Evolutionary conservation across 306 rosid genomes (phyloP), one percentile per base, ranked within the genome.

Genomic region (Psophocarpus tetragonolobus): DNA sequence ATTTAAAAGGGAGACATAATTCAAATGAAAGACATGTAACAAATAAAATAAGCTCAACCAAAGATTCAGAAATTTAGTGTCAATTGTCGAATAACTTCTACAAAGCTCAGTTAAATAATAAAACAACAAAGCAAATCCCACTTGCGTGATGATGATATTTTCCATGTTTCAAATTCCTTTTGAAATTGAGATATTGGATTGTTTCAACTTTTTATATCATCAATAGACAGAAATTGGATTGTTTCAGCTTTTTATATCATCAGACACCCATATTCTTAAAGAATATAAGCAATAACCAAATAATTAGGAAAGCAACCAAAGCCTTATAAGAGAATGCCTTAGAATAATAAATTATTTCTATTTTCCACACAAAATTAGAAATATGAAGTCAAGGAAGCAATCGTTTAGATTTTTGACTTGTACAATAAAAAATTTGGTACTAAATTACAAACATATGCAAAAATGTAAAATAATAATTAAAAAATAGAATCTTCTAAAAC

Each of bases 1-100:
- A n/a, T n/a, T n/a, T n/a, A 35, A 75, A 74, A 75, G 56, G 20
- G 50, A 70, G 18, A 64, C 41, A 77, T n/a, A 72, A 24, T 29
- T 57, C 72, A 53, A 74, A 30, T 38, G 12, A 9, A 47, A 29
- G 23, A 60, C 26, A 68, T 26, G 30, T 12, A 41, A 41, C 1
- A 13, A 64, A 32, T 8, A 44, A 39, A 26, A 13, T 1, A 23
- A 20, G 53, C 36, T 81, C 54, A 32, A 53, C 23, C 75, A 32
- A 5, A 53, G 13, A 82, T 51, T 24, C 3, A 42, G 47, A 56
- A 60, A 62, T 48, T 60, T 15, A 29, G 10, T 50, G 12, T 29
- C 51, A 27, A 21, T n/a, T n/a, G 4, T 29, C 32, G 4, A 35
- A 65, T 15, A 63, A 23, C 47, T 33, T 38, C 2, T 1, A 20